Evolutionary conservation across 139 green algal genomes (phyloP).

Genomic region (Chloropicon primus): DNA sequence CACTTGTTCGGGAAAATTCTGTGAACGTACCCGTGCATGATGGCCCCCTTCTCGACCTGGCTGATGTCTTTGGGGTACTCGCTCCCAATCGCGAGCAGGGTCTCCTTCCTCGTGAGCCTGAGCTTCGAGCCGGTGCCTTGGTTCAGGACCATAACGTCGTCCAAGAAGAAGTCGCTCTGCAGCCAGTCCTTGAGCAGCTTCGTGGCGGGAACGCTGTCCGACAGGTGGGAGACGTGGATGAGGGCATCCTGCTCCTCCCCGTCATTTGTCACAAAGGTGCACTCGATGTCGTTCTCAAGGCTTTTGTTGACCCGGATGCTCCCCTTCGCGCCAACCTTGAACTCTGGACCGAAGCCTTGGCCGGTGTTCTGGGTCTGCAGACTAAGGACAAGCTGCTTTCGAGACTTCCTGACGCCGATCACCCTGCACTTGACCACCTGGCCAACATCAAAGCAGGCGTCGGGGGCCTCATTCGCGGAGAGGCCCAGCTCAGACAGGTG

Average conservation of each 20-base stretch:
- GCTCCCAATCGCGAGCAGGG: not conserved
- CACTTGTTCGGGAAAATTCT: not conserved
- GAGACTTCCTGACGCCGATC: not conserved
- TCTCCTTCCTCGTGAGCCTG: not conserved
- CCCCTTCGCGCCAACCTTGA: not conserved
- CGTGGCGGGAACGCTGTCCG: not conserved
- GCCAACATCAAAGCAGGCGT: constrained; percentile 36
- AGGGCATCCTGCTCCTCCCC: not conserved
- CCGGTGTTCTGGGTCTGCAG: not conserved
- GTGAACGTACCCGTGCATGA: not conserved
- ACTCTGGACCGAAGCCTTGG: not conserved
- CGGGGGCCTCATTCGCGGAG: constrained; percentile 28
- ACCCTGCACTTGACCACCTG: constrained; percentile 32
- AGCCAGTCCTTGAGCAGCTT: not conserved
- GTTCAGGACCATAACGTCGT: not conserved
- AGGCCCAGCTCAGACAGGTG: constrained; percentile 44
- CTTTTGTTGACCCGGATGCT: not conserved
- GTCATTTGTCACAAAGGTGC: not conserved
- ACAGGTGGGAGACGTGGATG: not conserved
- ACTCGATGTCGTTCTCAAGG: not conserved
- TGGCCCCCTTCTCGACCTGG: too few relatives aligned
- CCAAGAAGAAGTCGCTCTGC: not conserved
- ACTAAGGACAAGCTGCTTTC: not conserved
- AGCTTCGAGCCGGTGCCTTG: not conserved
- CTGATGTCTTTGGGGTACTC: too few relatives aligned